A percentile compares a stretch with the other conserved stretches of the same genome.
phyloP scores from a whole-genome alignment of 2,329 filamentous ascomycete species.

The Thelonectria rubi region DNA sequence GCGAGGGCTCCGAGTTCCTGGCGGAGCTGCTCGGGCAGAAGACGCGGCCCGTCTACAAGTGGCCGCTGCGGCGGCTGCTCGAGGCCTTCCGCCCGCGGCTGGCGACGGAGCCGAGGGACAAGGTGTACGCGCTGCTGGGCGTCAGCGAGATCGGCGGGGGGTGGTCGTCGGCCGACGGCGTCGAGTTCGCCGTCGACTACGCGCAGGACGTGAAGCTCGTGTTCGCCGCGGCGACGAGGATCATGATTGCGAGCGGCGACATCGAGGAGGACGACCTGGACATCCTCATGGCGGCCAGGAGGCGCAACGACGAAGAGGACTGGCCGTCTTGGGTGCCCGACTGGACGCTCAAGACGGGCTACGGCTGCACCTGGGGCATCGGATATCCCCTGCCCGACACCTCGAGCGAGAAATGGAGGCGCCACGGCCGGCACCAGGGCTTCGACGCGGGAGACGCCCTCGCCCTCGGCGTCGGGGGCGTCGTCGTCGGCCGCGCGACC shows the following conservation, averaged over 20 bases:
- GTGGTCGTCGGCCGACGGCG: not conserved
- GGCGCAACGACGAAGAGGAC: slow-evolving; percentile 12
- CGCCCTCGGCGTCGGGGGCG: slow-evolving; percentile 18
- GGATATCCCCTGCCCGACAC: slow-evolving; percentile 33
- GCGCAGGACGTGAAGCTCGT: slow-evolving; percentile 25
- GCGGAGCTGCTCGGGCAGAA: slow-evolving; percentile 11
- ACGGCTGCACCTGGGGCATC: slow-evolving; percentile 30
- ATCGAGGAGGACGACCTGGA: slow-evolving; percentile 14
- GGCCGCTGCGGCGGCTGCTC: slow-evolving; percentile 26
- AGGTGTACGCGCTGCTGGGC: slow-evolving; percentile 30
- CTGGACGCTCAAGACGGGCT: slow-evolving; percentile 29
- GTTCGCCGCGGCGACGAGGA: slow-evolving; percentile 24
- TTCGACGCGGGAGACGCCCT: not conserved
- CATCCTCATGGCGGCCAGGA: slow-evolving; percentile 30
- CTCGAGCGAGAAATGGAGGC: not conserved
- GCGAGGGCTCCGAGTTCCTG: slow-evolving; percentile 22
- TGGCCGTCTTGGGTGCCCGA: slow-evolving; percentile 38
- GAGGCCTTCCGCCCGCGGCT: slow-evolving; percentile 27
- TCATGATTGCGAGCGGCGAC: slow-evolving; percentile 21
- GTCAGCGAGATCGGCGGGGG: slow-evolving; percentile 25
- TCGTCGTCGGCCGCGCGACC: slow-evolving; percentile 9
- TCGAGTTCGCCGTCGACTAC: slow-evolving; percentile 25
- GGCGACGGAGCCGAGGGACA: slow-evolving; percentile 30
- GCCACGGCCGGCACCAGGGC: slow-evolving; percentile 16
- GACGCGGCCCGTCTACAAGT: slow-evolving; percentile 23